Conservation (phyloP, 805 yeast genomes). For the Trichomonascus vanleenenianus region DNA sequence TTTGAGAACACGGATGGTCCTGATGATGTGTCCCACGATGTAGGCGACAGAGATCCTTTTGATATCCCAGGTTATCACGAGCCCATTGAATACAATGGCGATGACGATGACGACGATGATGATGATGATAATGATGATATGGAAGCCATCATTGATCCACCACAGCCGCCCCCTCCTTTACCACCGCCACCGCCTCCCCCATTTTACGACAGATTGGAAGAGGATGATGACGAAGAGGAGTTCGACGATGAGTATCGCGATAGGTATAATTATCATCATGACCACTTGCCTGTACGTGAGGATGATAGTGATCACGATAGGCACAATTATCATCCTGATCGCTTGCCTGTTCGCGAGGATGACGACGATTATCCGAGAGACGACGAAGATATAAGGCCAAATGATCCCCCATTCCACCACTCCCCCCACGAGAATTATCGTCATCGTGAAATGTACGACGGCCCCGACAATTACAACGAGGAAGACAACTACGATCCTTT, state of each 20-base stretch:
- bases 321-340: too few relatives aligned
- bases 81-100: background rate
- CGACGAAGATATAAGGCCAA: too few relatives aligned
- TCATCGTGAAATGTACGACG: too few relatives aligned
- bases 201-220: background rate
- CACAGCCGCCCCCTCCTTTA: too few relatives aligned
- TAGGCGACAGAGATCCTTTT: background rate
- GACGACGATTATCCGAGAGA: too few relatives aligned
- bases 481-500: background rate
- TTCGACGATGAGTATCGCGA: background rate
- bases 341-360: too few relatives aligned
- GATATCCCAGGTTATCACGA: background rate
- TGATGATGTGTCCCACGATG: background rate
- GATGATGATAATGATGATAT: background rate
- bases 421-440: too few relatives aligned
- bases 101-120: background rate
- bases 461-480: too few relatives aligned
- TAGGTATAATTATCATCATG: background rate
- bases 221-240: slow-evolving; percentile 1
- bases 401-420: too few relatives aligned
- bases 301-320: background rate
- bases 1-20: background rate
- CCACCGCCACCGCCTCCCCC: too few relatives aligned
- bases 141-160: background rate
- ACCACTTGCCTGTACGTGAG: too few relatives aligned